Conservation (phyloP, 2,329 filamentous ascomycete species). For the Fusarium napiforme region DNA sequence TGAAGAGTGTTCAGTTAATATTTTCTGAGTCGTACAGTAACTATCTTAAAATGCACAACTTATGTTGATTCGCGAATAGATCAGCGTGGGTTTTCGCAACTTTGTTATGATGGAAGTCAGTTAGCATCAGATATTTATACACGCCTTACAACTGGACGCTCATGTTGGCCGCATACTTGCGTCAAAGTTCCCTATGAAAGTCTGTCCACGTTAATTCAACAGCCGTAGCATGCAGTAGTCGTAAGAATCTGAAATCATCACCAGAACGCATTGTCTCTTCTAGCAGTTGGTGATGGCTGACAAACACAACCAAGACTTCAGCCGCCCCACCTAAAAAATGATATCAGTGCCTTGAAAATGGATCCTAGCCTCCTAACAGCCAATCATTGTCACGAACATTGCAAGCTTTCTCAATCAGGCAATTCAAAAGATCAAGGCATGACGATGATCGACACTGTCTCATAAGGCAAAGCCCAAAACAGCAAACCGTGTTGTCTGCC, state of each 20-base stretch:
- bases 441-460: neutral
- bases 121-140: accelerated
- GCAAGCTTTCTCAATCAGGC: neutral
- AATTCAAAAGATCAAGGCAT: neutral
- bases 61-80: no score
- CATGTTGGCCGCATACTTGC: no score
- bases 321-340: neutral
- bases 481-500: neutral
- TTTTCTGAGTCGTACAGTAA: no score
- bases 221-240: neutral
- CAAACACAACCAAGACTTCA: neutral
- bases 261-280: neutral
- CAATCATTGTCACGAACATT: neutral
- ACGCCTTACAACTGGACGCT: accelerated
- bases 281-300: neutral
- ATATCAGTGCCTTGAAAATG: neutral
- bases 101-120: no score
- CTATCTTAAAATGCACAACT: no score
- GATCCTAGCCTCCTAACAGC: accelerated
- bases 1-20: accelerated
- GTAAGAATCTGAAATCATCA: no score
- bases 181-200: accelerated
- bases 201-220: accelerated
- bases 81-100: no score
- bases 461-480: neutral